Evolutionary conservation across 768 basidiomycete species (phyloP), one percentile per base, ranked within the genome.

Genomic region (Serendipita sp.): DNA sequence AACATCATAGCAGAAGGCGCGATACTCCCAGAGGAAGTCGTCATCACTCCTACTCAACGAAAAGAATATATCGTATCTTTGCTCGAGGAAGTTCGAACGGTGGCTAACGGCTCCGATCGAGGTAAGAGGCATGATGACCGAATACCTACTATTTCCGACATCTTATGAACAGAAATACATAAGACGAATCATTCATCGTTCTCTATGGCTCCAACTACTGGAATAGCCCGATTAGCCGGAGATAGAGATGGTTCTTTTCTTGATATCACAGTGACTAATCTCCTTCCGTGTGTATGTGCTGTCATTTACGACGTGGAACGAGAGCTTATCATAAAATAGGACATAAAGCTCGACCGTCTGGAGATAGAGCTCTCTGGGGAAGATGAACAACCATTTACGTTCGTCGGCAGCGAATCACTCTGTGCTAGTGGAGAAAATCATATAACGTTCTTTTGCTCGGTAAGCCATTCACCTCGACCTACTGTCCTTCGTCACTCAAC

Each of bases 161-260:
- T 17, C 61, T 30, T 65, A 66, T 14, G 14, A n/a, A 42, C 66
- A 89, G 92, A 93, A 66, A 70, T 87, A 30, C 70, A 79, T 13
- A 80, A 84, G 65, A 75, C 81, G 7, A 84, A 86, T 64, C 88
- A 94, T 72, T 82, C 88, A 7, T 79, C 78, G 2, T 70, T 92
- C 31, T 78, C 80, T 22, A 67, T 91, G 42, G 70, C 73, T 4
- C 72, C 86, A 3, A 67, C 74, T 0, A 65, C 65, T 3, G 69
- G 74, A 11, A 69, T 75, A 58, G 85, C 85, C 0, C 73, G 68
- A 43, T 69, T 80, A 24, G 80, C 80, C 2, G 79, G 79, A n/a
- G 77, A 75, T 2, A 77, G 81, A 65, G 91, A 94, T 70, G 84
- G 85, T 1, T 82, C 78, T 38, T 79, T 74, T 65, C 68, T 94